Base-by-base conservation (phyloP, 75 land plant species). In the Ceratopteris richardii region DNA sequence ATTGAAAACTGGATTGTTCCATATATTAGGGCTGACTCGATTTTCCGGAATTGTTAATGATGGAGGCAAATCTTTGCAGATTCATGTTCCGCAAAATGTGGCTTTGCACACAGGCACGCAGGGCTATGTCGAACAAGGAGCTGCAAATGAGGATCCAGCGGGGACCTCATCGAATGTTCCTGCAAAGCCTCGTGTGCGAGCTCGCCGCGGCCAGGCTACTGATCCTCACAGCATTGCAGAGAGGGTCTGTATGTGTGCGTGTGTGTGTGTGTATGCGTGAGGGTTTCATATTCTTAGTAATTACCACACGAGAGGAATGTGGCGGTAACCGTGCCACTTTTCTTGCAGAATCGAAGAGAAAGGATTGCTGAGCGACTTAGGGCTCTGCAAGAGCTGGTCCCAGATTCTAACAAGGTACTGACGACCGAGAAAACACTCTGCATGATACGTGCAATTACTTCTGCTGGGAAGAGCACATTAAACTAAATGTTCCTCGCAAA, bases 331-430 rank as follows among this genome's bases (percentile, higher is more conserved):
- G 42, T 46, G 50, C 22, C 22, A 46, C 50, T 2, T 21, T n/a
- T 46, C 5, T 46, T 46, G 22, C 73, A 86, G 90, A 56, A 74
- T 31, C 86, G 91, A 0, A 58, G 91, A 56, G 91, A 87, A 64
- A 77, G 83, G 63, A 87, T 87, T 56, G 86, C 91, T 16, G 91
- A 87, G 62, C 71, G 91, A 63, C 72, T 87, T 65, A 87, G 76
- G 31, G 81, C 83, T 52, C 55, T 87, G 74, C 91, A 87, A 63
- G 91, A 87, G 56, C 56, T 87, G 42, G 83, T 87, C 50, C 91
- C 91, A 9, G 80, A 76, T 58, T 77, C 79, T n/a, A 87, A 77
- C 64, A 87, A 87, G 86, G 91, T 80, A 10, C 17, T 14, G 14
- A 10, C 42, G 14, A 9, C 14, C 14, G 13, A 10, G 42, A 40